phyloP scores from a whole-genome alignment of 192 early-diverging fungal genomes.

The Pilobolus umbonatus region DNA sequence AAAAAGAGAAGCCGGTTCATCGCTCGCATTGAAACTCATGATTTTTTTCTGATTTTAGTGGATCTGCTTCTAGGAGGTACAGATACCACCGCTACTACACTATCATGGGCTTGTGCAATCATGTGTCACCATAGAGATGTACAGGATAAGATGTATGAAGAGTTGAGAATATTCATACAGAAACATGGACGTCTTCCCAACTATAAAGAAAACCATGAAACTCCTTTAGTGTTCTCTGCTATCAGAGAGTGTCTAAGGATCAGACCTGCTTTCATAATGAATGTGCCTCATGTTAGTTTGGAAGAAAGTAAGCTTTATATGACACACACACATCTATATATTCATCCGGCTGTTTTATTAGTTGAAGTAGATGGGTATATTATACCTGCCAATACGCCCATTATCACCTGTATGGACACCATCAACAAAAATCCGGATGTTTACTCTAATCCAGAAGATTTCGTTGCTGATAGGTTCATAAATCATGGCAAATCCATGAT shows the following conservation, averaged over 20 bases:
- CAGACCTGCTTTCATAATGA: background rate
- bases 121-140: background rate
- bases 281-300: background rate
- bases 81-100: background rate
- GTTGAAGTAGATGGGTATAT: conserved; percentile 4
- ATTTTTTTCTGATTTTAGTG: too few relatives aligned
- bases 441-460: conserved; percentile 1
- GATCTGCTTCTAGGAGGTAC: too few relatives aligned
- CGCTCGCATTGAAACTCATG: too few relatives aligned
- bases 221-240: background rate
- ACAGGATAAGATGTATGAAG: conserved; percentile 4
- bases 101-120: conserved; percentile 4
- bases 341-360: background rate
- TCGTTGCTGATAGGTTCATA: conserved; percentile 6
- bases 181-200: background rate
- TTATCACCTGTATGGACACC: background rate
- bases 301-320: conserved; percentile 8
- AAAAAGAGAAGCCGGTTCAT: too few relatives aligned
- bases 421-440: conserved; percentile 10
- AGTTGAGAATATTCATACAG: background rate
- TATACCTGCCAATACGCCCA: background rate
- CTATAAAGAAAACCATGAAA: background rate
- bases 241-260: conserved; percentile 4
- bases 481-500: background rate
- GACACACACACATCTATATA: background rate